Evolutionary conservation across 768 basidiomycete genomes (phyloP).

Genomic region (Phlebiopsis gigantea): DNA sequence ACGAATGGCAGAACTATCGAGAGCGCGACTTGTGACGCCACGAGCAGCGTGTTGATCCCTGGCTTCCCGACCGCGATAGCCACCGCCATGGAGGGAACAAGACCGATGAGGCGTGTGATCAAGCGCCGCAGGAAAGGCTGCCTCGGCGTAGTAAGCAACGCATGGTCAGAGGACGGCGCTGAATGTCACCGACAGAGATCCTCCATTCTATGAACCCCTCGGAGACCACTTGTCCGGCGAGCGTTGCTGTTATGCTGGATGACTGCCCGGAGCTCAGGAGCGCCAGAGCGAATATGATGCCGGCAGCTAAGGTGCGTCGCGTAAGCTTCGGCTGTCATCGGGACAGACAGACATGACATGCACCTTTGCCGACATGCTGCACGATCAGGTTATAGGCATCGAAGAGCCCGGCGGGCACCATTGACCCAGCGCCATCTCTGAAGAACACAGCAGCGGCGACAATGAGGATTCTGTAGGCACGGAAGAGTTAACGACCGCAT

Average conservation of each 20-base stretch:
- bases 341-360: conserved; percentile 17
- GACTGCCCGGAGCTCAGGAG: conserved; percentile 87
- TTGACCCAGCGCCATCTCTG: conserved; percentile 34
- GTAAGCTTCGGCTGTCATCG: background rate
- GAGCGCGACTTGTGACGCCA: conserved; percentile 80
- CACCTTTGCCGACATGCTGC: conserved; percentile 59
- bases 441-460: conserved; percentile 81
- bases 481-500: conserved; percentile 61
- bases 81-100: conserved; percentile 78
- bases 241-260: conserved; percentile 82
- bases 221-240: conserved; percentile 84
- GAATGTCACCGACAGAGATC: conserved; percentile 49
- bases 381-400: conserved; percentile 77
- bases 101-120: conserved; percentile 72
- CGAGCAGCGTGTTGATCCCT: conserved; percentile 73
- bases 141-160: background rate
- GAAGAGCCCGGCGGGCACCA: conserved; percentile 64
- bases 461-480: conserved; percentile 70
- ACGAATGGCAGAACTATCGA: conserved; percentile 82
- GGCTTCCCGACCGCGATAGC: conserved; percentile 66
- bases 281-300: conserved; percentile 80
- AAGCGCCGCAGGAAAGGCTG: conserved; percentile 74
- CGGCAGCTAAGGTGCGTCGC: conserved; percentile 51
- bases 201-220: conserved; percentile 90
- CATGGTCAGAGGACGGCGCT: background rate